These are phyloP conservation scores for Dothistroma pini DNA, from an alignment of 2,329 filamentous ascomycete genomes.

Conservation along the genomic window DNA sequence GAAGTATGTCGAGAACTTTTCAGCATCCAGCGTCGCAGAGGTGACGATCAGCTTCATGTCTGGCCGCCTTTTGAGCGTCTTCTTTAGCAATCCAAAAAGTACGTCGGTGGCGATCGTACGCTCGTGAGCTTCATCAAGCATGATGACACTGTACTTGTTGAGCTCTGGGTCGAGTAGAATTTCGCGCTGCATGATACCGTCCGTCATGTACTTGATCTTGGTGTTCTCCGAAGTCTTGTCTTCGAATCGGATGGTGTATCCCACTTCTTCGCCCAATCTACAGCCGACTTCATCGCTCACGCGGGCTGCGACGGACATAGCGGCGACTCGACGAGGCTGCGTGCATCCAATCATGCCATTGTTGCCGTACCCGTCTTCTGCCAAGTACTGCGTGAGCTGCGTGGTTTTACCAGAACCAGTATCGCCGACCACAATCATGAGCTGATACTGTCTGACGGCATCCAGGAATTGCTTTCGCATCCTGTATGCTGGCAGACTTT, in stretches of 20 bases:
- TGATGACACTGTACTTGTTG: conserved; percentile 89
- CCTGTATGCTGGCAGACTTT: conserved; percentile 81
- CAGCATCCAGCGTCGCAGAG: conserved; percentile 91
- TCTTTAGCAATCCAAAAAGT: conserved; percentile 89
- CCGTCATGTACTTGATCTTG: conserved; percentile 99
- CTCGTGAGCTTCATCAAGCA: conserved; percentile 98
- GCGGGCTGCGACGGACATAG: conserved; percentile 96
- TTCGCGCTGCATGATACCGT: conserved; percentile 96
- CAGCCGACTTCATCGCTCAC: conserved; percentile 95
- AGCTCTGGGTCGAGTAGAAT: conserved; percentile 89
- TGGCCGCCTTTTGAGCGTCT: conserved; percentile 77
- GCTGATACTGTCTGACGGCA: conserved; percentile 80
- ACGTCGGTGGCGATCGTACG: conserved; percentile 95
- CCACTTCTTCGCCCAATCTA: conserved; percentile 83
- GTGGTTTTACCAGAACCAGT: conserved; percentile 98
- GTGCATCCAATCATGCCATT: conserved; percentile 92
- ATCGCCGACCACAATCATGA: conserved; percentile 94
- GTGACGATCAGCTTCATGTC: conserved; percentile 96
- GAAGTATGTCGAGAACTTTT: conserved; percentile 97
- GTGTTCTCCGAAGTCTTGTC: conserved; percentile 85
- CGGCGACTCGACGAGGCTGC: conserved; percentile 92
- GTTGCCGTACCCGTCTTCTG: conserved; percentile 85
- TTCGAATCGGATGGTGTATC: conserved; percentile 97
- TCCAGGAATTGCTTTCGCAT: conserved; percentile 86
- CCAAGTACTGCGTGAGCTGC: conserved; percentile 90